Conservation (phyloP, 495 filamentous ascomycete species). For the Mytilinidion resinicola region DNA sequence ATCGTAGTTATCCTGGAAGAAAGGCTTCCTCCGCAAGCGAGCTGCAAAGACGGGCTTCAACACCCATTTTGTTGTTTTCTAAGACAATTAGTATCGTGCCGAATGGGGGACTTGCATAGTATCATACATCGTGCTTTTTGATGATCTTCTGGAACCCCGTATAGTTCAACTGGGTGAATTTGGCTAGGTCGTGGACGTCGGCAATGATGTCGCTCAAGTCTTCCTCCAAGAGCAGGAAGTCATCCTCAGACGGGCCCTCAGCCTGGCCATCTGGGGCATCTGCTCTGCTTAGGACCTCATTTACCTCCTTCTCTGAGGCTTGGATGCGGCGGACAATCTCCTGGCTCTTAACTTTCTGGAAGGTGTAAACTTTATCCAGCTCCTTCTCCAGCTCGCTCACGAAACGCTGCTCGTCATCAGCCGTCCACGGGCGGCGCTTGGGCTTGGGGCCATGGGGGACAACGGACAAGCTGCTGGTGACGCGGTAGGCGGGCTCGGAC, state of each 20-base stretch:
- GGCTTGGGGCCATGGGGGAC: constrained; percentile 48
- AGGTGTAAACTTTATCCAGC: constrained; percentile 92
- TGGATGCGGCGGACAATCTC: constrained; percentile 89
- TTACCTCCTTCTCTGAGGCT: constrained; percentile 79
- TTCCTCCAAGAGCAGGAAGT: constrained; percentile 90
- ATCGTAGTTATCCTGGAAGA: constrained; percentile 98
- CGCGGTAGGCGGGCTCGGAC: constrained; percentile 39
- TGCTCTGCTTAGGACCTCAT: constrained; percentile 71
- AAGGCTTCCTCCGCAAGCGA: constrained; percentile 87
- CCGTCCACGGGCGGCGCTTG: constrained; percentile 68
- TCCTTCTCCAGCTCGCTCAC: constrained; percentile 80
- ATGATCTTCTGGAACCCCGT: constrained; percentile 99
- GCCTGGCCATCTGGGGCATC: constrained; percentile 33
- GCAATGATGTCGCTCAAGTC: constrained; percentile 96
- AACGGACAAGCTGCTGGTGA: no score
- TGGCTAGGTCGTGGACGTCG: constrained; percentile 96
- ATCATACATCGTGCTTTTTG: constrained; percentile 94
- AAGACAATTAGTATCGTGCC: not conserved
- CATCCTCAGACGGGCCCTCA: constrained; percentile 71
- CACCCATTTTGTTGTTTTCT: constrained; percentile 95
- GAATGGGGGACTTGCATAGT: not conserved
- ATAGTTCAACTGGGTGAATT: constrained; percentile 98
- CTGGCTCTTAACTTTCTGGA: constrained; percentile 90
- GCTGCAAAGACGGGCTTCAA: constrained; percentile 91
- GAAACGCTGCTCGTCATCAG: constrained; percentile 87